Evolutionary conservation across 1,284 basidiomycete species (phyloP).

Genomic region (Marasmius tenuissimus): DNA sequence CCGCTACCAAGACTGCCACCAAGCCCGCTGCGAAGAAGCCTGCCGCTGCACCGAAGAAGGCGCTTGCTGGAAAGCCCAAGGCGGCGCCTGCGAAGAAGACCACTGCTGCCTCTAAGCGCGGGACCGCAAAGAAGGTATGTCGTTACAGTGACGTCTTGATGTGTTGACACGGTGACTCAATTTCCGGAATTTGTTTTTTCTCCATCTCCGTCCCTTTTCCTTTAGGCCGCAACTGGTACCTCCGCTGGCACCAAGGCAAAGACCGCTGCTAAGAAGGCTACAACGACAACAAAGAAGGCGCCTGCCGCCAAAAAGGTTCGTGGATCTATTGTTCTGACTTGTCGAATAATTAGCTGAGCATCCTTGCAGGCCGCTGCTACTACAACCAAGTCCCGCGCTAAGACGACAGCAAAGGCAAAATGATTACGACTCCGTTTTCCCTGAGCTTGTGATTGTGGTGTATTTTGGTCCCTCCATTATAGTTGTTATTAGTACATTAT

Average conservation of each 20-base stretch:
- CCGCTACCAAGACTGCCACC: slow-evolving; percentile 23
- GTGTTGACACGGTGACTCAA: slow-evolving; percentile 1
- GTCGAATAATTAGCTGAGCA: slow-evolving; percentile 6
- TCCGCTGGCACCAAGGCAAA: slow-evolving; percentile 36
- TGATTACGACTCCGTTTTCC: slow-evolving; percentile 14
- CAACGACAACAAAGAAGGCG: slow-evolving; percentile 32
- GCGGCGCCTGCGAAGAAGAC: slow-evolving; percentile 35
- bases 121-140: slow-evolving; percentile 30
- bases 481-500: not conserved
- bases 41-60: slow-evolving; percentile 37
- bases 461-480: not conserved
- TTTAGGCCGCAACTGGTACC: slow-evolving; percentile 36
- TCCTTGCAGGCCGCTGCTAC: slow-evolving; percentile 21
- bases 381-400: slow-evolving; percentile 31
- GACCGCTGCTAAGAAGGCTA: slow-evolving; percentile 35
- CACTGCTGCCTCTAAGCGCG: slow-evolving; percentile 27
- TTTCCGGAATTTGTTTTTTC: not conserved
- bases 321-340: slow-evolving; percentile 10
- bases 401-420: slow-evolving; percentile 33
- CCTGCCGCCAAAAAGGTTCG: slow-evolving; percentile 27
- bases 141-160: not conserved
- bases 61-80: slow-evolving; percentile 36
- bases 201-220: not conserved
- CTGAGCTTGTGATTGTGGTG: slow-evolving; percentile 13
- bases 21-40: slow-evolving; percentile 17